Percentiles rank a stretch among this genome's conserved stretches.
Evolutionary conservation across 2,329 filamentous ascomycete genomes (phyloP).

Genomic region (Penicillium sp.): DNA sequence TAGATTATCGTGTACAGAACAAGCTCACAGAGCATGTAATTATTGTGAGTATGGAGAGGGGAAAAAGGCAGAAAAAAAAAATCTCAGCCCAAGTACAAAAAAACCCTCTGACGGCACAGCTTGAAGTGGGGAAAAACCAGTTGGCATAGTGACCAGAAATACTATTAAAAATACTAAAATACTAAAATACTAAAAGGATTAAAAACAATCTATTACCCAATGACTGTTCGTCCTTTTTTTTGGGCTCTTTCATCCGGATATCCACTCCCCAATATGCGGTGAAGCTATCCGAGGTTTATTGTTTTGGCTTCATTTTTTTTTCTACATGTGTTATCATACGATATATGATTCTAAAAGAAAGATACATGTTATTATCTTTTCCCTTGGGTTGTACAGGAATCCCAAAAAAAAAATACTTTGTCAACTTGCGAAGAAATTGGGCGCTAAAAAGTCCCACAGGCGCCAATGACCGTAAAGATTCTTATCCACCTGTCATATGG

Average conservation of each 20-base stretch:
- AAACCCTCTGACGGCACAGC: background rate
- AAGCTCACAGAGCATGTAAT: slow-evolving; percentile 20
- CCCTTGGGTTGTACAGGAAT: background rate
- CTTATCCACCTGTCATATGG: slow-evolving; percentile 21
- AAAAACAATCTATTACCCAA: slow-evolving; percentile 6
- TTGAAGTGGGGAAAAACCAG: slow-evolving; percentile 6
- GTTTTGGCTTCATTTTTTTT: background rate
- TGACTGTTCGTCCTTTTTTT: slow-evolving; percentile 6
- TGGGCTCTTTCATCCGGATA: slow-evolving; percentile 14
- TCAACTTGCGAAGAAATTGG: background rate
- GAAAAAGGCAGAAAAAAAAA: slow-evolving; percentile 16
- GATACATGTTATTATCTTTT: too few species aligned
- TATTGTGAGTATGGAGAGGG: slow-evolving; percentile 10
- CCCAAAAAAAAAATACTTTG: too few species aligned
- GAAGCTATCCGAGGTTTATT: slow-evolving; percentile 20
- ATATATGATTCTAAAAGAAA: background rate
- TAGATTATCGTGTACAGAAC: slow-evolving; percentile 21
- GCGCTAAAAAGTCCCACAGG: slow-evolving; percentile 3
- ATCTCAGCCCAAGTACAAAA: slow-evolving; percentile 3
- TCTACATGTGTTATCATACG: background rate
- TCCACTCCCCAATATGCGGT: slow-evolving; percentile 24
- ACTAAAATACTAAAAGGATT: too few species aligned
- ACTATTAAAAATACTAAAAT: too few species aligned
- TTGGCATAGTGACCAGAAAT: slow-evolving; percentile 26
- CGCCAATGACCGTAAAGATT: slow-evolving; percentile 14